Percentiles rank a stretch among this genome's conserved stretches.
These are phyloP conservation scores for Neurospora discreta DNA, from an alignment of 495 filamentous ascomycete species.

Conservation along the genomic window DNA sequence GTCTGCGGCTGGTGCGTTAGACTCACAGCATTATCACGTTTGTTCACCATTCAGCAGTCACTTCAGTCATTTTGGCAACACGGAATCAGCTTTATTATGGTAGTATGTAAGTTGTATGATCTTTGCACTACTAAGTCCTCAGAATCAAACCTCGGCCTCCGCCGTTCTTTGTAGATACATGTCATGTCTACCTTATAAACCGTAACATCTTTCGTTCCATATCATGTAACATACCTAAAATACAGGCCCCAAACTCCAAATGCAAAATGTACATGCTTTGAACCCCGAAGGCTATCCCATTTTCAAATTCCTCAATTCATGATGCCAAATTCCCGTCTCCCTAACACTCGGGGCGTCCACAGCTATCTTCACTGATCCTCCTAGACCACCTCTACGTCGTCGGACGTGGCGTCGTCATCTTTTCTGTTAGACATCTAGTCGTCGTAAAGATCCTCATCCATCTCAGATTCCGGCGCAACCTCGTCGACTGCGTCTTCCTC, in stretches of 20 bases:
- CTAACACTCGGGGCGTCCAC: background rate
- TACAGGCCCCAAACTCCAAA: background rate
- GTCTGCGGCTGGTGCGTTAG: background rate
- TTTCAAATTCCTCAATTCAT: background rate
- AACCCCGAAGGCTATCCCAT: background rate
- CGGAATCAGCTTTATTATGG: background rate
- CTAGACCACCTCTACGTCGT: background rate
- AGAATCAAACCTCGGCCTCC: background rate
- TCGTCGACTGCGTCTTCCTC: slow-evolving; percentile 59
- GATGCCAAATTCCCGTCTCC: background rate
- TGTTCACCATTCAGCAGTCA: background rate
- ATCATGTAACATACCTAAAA: background rate
- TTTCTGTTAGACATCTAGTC: slow-evolving; percentile 12
- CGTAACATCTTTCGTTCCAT: background rate
- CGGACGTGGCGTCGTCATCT: background rate
- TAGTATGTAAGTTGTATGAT: background rate
- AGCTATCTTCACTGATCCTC: background rate
- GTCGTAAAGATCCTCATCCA: slow-evolving; percentile 67
- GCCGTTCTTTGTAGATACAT: background rate
- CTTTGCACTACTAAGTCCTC: background rate
- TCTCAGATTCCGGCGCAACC: slow-evolving; percentile 50
- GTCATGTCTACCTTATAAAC: background rate
- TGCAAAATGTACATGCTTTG: background rate
- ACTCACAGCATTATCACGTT: background rate
- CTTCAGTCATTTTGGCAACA: background rate